phyloP scores from a whole-genome alignment of 1,284 basidiomycete genomes.

The Irpex sp. region DNA sequence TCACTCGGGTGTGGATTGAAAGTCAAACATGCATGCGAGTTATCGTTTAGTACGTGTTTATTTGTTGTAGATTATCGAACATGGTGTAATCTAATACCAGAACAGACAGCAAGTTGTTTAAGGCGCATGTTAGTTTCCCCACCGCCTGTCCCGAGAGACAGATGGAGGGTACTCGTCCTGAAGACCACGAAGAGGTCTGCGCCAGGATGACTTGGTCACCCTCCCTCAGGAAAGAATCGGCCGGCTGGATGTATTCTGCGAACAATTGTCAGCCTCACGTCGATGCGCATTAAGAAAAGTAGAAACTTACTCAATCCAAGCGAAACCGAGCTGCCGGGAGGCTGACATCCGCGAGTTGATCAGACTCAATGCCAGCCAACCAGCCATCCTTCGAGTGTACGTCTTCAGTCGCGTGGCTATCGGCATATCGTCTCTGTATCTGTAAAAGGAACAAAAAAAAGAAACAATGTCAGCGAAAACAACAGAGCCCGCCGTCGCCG shows the following conservation, averaged over 20 bases:
- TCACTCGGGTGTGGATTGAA: too few relatives aligned
- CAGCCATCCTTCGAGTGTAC: not conserved
- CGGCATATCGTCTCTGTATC: not conserved
- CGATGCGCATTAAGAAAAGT: not conserved
- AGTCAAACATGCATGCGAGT: not conserved
- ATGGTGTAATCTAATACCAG: too few relatives aligned
- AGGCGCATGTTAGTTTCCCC: conserved; percentile 9
- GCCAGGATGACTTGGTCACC: not conserved
- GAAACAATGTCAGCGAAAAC: not conserved
- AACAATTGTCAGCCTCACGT: not conserved
- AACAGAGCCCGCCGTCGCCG: not conserved
- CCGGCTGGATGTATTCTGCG: not conserved
- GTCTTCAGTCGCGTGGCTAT: conserved; percentile 1
- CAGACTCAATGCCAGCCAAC: not conserved
- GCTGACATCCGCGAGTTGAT: not conserved
- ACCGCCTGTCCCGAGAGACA: not conserved
- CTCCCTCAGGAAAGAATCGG: conserved; percentile 4
- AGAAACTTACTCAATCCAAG: not conserved
- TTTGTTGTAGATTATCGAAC: too few relatives aligned
- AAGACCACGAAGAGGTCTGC: conserved; percentile 10
- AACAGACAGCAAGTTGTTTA: not conserved
- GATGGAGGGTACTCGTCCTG: conserved; percentile 6
- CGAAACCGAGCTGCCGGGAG: not conserved
- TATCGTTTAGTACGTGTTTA: not conserved
- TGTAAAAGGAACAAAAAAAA: not conserved